Evolutionary conservation across 495 filamentous ascomycete genomes (phyloP).

Genomic region (Aspergillus steynii): DNA sequence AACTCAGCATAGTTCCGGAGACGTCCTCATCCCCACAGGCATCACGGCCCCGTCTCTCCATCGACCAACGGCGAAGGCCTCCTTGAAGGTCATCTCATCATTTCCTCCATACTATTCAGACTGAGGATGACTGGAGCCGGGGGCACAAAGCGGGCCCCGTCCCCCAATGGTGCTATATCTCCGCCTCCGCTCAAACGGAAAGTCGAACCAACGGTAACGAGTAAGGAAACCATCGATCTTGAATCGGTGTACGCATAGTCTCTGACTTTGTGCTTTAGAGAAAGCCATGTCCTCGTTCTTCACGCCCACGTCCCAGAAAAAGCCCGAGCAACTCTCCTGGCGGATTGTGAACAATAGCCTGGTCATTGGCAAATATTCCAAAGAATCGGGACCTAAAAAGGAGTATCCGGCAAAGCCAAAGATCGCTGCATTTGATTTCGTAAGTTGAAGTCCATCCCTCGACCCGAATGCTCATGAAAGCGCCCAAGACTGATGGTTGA

Average conservation of each 20-base stretch:
- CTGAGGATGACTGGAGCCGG: slow-evolving; percentile 37
- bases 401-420: slow-evolving; percentile 44
- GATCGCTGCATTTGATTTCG: slow-evolving; percentile 90
- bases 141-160: slow-evolving; percentile 36
- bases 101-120: slow-evolving; percentile 9
- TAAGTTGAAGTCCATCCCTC: slow-evolving; percentile 37
- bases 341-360: slow-evolving; percentile 65
- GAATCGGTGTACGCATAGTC: not conserved
- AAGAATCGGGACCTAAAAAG: slow-evolving; percentile 29
- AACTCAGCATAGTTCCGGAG: not conserved
- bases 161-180: slow-evolving; percentile 39
- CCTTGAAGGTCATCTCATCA: slow-evolving; percentile 1
- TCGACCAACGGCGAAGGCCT: not conserved
- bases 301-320: slow-evolving; percentile 82
- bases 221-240: slow-evolving; percentile 45
- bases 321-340: slow-evolving; percentile 78
- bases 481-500: slow-evolving; percentile 1
- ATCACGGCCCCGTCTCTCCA: not conserved
- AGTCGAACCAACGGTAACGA: slow-evolving; percentile 70
- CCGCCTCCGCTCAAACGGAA: slow-evolving; percentile 56
- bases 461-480: not conserved
- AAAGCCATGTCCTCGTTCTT: slow-evolving; percentile 83
- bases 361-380: slow-evolving; percentile 71
- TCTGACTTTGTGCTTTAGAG: slow-evolving; percentile 35
- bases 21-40: not conserved